phyloP scores from a whole-genome alignment of 2,329 filamentous ascomycete genomes.

The Pseudogymnoascus sp. region DNA sequence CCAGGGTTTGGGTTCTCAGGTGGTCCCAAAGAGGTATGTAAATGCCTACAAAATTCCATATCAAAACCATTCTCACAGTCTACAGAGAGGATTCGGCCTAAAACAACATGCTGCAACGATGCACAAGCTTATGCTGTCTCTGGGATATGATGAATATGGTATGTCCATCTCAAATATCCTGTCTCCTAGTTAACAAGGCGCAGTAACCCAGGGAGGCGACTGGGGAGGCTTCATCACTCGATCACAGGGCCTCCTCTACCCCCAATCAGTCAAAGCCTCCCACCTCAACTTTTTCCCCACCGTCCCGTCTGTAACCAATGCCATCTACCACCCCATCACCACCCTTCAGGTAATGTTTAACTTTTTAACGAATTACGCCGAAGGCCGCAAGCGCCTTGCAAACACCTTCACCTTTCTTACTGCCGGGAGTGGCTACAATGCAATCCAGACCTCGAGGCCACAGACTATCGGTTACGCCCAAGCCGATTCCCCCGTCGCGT shows the following conservation, averaged over 20 bases:
- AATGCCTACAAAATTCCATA: neutral
- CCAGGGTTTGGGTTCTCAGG: constrained; percentile 43
- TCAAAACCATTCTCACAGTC: constrained; percentile 9
- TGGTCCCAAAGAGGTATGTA: constrained; percentile 19
- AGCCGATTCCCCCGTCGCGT: constrained; percentile 58
- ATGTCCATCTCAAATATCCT: neutral
- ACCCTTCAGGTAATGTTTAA: constrained; percentile 1
- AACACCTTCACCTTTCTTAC: constrained; percentile 31
- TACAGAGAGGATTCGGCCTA: constrained; percentile 46
- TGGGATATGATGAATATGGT: constrained; percentile 54
- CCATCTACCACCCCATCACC: constrained; percentile 3
- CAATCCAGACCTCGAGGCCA: constrained; percentile 52
- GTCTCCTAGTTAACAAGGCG: neutral
- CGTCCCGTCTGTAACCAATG: neutral
- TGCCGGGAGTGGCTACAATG: constrained; percentile 26
- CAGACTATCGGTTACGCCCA: constrained; percentile 64
- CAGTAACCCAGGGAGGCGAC: constrained; percentile 55
- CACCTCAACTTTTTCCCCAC: constrained; percentile 32
- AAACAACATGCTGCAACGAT: constrained; percentile 53
- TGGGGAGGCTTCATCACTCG: constrained; percentile 62
- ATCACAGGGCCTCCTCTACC: constrained; percentile 49
- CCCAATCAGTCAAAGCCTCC: constrained; percentile 44
- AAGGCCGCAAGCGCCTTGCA: neutral
- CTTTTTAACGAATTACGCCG: neutral
- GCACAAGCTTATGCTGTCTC: constrained; percentile 58